Conservation (phyloP, 495 filamentous ascomycete species). For the Penicillium canescens region DNA sequence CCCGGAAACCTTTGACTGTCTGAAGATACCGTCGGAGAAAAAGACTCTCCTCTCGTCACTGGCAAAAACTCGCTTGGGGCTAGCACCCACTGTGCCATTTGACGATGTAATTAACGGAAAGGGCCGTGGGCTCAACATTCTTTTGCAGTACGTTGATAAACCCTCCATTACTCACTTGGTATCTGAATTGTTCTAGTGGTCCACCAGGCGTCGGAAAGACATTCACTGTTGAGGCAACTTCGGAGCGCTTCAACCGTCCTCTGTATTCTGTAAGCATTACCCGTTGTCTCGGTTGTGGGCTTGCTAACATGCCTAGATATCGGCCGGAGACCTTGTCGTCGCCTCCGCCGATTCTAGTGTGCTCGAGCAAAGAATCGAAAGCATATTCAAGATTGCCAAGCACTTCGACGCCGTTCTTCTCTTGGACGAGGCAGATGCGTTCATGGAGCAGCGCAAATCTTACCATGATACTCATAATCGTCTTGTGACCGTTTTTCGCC, state of each 20-base stretch:
- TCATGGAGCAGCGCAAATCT: too few relatives aligned
- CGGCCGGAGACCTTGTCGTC: conserved; percentile 18
- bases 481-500: too few relatives aligned
- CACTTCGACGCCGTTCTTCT: conserved; percentile 33
- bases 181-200: conserved; percentile 21
- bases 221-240: too few relatives aligned
- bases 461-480: too few relatives aligned
- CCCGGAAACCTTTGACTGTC: conserved; percentile 19
- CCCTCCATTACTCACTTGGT: neutral
- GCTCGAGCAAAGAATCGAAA: conserved; percentile 20
- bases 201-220: conserved; percentile 37
- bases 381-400: conserved; percentile 27
- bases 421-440: too few relatives aligned
- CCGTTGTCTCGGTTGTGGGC: neutral
- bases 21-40: conserved; percentile 19
- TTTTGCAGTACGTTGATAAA: conserved; percentile 18
- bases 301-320: conserved; percentile 20
- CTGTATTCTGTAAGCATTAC: conserved; percentile 22
- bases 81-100: conserved; percentile 22
- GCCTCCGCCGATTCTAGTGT: conserved; percentile 16
- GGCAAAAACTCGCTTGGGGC: too few relatives aligned
- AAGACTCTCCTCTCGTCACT: too few relatives aligned
- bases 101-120: conserved; percentile 27
- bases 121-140: conserved; percentile 21
- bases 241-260: conserved; percentile 25